Percentiles rank a stretch among this genome's conserved stretches.
These are phyloP conservation scores for Elaeagnus macrophylla DNA, from an alignment of 306 rosid species.

Conservation along the genomic window DNA sequence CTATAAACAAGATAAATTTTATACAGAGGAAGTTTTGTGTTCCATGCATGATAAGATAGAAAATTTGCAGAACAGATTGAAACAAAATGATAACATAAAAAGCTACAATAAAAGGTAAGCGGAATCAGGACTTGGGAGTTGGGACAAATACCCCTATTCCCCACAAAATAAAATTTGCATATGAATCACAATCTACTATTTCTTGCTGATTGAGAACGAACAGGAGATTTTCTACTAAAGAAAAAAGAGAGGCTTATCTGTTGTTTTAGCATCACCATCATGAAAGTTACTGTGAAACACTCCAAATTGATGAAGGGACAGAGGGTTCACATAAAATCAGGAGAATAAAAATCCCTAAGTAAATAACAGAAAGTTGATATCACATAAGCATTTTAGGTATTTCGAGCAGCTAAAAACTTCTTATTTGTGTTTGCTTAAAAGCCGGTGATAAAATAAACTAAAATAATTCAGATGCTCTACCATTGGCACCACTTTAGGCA, in stretches of 20 bases:
- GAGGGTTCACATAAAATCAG: neutral
- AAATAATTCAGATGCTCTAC: no score
- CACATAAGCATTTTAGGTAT: neutral
- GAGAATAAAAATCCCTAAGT: neutral
- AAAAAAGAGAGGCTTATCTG: neutral
- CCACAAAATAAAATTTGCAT: no score
- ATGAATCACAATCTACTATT: no score
- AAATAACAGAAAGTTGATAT: neutral
- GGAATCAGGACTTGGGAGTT: no score
- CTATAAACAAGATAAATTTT: constrained; percentile 3
- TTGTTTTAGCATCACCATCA: neutral
- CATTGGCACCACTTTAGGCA: no score
- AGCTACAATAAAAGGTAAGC: neutral
- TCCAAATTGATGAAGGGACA: neutral
- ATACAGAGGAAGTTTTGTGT: neutral
- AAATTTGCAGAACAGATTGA: neutral
- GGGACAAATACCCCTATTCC: no score
- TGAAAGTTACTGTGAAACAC: neutral
- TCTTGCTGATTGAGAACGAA: no score
- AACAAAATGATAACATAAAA: neutral
- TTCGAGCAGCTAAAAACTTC: neutral
- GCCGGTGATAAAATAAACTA: neutral
- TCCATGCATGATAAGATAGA: constrained; percentile 6
- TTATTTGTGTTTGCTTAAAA: neutral
- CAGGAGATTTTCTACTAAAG: neutral